Evolutionary conservation across 2,329 filamentous ascomycete species (phyloP), one percentile per base, ranked within the genome.

Genomic region (Sclerotinia glacialis): DNA sequence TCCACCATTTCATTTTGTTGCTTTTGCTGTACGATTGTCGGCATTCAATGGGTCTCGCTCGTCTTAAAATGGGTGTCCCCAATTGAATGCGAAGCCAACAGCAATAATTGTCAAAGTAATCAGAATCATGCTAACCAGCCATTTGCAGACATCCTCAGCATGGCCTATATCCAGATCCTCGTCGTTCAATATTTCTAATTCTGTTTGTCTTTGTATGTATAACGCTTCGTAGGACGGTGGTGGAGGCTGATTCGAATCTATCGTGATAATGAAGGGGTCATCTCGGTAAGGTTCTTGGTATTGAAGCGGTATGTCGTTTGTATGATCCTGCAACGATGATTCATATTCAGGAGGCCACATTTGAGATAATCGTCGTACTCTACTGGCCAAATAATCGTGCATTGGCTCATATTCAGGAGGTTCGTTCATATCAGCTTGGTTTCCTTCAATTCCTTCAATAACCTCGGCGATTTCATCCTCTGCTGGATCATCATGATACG

Each of bases 71-170:
- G 67, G 67, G 46, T 68, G 65, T 16, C 72, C 72, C 72, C 72
- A 74, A 65, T 74, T 72, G 55, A 74, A 75, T 26, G 72, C 74
- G 0, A 71, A 73, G 11, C 73, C 74, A 23, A 74, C 72, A 52
- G 66, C 66, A 2, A 70, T 70, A 28, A 75, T 66, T 21, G 72
- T 74, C 50, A 74, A 66, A 2, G 67, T 68, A 28, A 75, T 68
- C n/a, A 74, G 65, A 52, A 75, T 28, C 74, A 75, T 75, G 12
- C 70, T 71, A 37, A 75, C 72, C 40, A 75, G 64, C 72, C 72
- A 75, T 59, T 74, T 74, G 21, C 69, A 72, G 21, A 75, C 55
- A 60, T 74, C 74, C 47, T 74, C 72, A 6, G 69, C 67, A 16
- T 70, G 70, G 28, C 67, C 67, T 2, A 44, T 66, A 49, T 73